phyloP scores from a whole-genome alignment of 2,329 filamentous ascomycete genomes.

The Mariannaea elegans region DNA sequence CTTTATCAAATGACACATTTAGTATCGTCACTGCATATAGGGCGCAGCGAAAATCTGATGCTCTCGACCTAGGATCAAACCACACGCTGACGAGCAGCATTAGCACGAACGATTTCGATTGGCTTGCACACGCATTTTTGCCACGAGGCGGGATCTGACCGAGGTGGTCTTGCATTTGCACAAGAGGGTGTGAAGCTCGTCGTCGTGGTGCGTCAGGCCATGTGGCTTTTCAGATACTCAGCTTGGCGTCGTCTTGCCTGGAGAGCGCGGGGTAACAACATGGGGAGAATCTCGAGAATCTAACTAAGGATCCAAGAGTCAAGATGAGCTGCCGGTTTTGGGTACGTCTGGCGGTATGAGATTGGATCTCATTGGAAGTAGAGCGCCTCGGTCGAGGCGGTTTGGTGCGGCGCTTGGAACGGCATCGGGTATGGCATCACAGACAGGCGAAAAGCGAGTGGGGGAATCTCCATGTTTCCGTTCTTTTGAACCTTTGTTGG shows the following conservation, averaged over 20 bases:
- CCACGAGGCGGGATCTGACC: constrained; percentile 1
- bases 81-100: not conserved
- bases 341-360: not conserved
- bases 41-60: not conserved
- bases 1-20: constrained; percentile 1
- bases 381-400: not conserved
- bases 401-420: not conserved
- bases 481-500: constrained; percentile 8
- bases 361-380: not conserved
- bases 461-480: constrained; percentile 28
- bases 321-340: not conserved
- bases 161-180: constrained; percentile 9
- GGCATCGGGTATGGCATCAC: constrained; percentile 1
- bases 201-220: constrained; percentile 1
- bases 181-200: constrained; percentile 15
- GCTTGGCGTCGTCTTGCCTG: not conserved
- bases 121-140: not conserved
- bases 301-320: not conserved
- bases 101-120: not conserved
- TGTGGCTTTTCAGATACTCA: constrained; percentile 6
- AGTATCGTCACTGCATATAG: not conserved
- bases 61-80: not conserved
- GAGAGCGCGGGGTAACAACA: not conserved
- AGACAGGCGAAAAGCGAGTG: not conserved
- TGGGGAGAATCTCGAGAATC: constrained; percentile 4